Evolutionary conservation across 2,329 filamentous ascomycete genomes (phyloP), one percentile per base, ranked within the genome.

Genomic region (Colletotrichum tofieldiae): DNA sequence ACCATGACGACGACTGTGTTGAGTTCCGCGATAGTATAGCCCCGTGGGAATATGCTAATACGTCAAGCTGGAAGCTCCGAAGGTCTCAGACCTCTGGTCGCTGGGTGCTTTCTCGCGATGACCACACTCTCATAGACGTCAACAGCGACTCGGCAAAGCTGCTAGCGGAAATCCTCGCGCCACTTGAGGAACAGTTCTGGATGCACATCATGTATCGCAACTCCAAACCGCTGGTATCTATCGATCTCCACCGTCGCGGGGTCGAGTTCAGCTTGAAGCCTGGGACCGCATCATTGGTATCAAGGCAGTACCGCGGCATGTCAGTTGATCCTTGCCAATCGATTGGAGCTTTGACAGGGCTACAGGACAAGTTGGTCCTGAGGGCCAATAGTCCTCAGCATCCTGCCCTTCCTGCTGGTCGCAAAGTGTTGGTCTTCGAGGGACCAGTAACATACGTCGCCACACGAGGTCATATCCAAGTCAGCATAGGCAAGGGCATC

Each of bases 331-430:
- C 11, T 9, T 9, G 11, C 11, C 35, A 37, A 7, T 37, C 35
- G 1, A 76, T 89, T 2, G 85, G 82, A 0, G 85, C 87, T 0
- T 77, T 90, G 23, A 75, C 85, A 45, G 89, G 89, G 0, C 80
- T 91, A 0, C 32, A 74, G 1, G 87, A 81, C 75, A 88, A 86
- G 71, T 79, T 91, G 0, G 79, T 90, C 0, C 76, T 91, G 0
- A 71, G 65, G 5, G 23, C 63, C 1, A 73, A 81, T 1, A 8
- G 8, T 2, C 14, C 23, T 26, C 23, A 78, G 3, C 83, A 85
- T 2, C 75, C 82, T 5, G 73, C 85, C 26, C 77, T 86, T 29
- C 79, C 87, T 35, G 82, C 80, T 0, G 75, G 81, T 75, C 88
- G 82, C 32, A 67, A 69, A 14, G 52, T 69, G 2, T 6, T 69